These are phyloP conservation scores for Zalaria obscura DNA, from an alignment of 2,329 filamentous ascomycete species.

Conservation along the genomic window DNA sequence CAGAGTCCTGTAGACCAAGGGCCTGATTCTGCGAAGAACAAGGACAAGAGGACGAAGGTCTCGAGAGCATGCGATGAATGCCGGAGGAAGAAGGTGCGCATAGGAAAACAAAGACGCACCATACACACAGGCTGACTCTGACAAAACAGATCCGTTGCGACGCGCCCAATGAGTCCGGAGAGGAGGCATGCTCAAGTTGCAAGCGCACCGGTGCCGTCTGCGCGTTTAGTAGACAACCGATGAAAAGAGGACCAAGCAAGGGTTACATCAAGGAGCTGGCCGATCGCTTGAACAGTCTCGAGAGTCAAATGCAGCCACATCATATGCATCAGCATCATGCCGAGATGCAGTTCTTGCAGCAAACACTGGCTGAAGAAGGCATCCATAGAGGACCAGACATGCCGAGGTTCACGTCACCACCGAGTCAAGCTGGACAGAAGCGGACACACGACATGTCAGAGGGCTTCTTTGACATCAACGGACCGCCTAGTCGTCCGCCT, in stretches of 20 bases:
- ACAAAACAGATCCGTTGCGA: constrained; percentile 60
- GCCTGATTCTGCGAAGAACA: constrained; percentile 2
- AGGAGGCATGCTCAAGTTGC: constrained; percentile 69
- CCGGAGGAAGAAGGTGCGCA: constrained; percentile 8
- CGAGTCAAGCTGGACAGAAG: constrained; percentile 3
- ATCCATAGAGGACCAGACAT: constrained; percentile 6
- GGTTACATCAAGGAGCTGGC: constrained; percentile 90
- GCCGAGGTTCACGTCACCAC: neutral
- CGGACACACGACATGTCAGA: constrained; percentile 3
- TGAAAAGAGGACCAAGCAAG: constrained; percentile 55
- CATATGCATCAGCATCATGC: constrained; percentile 13
- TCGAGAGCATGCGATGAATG: constrained; percentile 11
- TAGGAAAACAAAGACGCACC: neutral
- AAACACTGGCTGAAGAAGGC: constrained; percentile 12
- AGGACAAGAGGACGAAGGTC: constrained; percentile 7
- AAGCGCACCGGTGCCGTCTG: constrained; percentile 62
- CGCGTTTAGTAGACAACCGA: constrained; percentile 73
- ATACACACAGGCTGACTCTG: neutral
- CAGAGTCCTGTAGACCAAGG: constrained; percentile 4
- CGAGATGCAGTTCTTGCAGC: constrained; percentile 17
- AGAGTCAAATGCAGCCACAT: constrained; percentile 49
- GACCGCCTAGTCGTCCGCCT: neutral
- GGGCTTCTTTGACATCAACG: neutral
- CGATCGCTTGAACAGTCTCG: constrained; percentile 68
- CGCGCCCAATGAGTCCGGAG: constrained; percentile 57